Percentiles rank a stretch among this genome's conserved stretches.
These are phyloP conservation scores for Arbutus unedo DNA, from an alignment of 148 eudicot species.

Conservation along the genomic window DNA sequence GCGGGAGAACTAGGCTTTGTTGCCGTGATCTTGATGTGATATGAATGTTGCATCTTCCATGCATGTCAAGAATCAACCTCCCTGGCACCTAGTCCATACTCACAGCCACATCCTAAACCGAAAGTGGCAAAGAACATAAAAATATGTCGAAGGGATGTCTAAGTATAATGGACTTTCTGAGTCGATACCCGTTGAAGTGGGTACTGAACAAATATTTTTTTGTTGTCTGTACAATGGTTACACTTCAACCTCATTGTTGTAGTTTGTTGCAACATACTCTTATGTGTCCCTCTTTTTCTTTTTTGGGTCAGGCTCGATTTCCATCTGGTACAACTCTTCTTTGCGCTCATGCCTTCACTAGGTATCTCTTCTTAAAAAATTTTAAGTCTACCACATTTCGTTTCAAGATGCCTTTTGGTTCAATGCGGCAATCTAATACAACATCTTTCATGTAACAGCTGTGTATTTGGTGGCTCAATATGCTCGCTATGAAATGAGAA, in stretches of 20 bases:
- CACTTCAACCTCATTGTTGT: not conserved
- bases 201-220: not conserved
- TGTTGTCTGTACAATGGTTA: not conserved
- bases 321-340: constrained; percentile 87
- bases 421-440: constrained; percentile 21
- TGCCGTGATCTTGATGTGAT: not conserved
- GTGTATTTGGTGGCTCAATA: constrained; percentile 86
- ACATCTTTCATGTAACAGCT: constrained; percentile 54
- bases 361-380: constrained; percentile 40
- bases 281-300: constrained; percentile 18
- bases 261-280: constrained; percentile 21
- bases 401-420: constrained; percentile 8
- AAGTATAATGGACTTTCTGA: not conserved
- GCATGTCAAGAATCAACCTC: constrained; percentile 9
- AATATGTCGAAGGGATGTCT: not conserved
- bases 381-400: not conserved
- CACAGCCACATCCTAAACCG: not conserved
- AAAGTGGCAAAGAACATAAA: not conserved
- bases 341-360: constrained; percentile 79
- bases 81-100: not conserved
- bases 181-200: not conserved
- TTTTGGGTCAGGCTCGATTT: constrained; percentile 65
- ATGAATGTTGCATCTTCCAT: not conserved
- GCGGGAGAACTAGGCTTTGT: constrained; percentile 2
- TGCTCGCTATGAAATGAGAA: constrained; percentile 72